A percentile compares a stretch with the other conserved stretches of the same genome.
Evolutionary conservation across 2,329 filamentous ascomycete genomes (phyloP).

Genomic region (Monilinia polystroma): DNA sequence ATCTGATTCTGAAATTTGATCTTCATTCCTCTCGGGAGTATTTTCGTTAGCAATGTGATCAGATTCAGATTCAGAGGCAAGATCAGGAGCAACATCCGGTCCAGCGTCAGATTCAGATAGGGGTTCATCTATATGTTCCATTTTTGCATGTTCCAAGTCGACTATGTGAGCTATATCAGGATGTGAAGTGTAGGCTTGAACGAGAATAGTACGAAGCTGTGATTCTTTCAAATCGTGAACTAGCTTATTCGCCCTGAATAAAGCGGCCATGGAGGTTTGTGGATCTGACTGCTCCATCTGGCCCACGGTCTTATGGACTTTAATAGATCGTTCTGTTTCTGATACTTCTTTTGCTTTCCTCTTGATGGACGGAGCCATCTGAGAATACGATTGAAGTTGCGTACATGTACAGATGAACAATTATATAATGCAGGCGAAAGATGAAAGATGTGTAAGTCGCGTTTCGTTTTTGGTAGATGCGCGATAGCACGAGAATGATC

Average conservation of each 20-base stretch:
- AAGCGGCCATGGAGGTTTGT: conserved; percentile 8
- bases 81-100: neutral
- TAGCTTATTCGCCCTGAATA: conserved; percentile 21
- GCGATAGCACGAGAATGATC: conserved; percentile 8
- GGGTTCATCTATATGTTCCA: conserved; percentile 5
- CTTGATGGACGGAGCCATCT: neutral
- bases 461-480: neutral
- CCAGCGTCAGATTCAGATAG: neutral
- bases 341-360: conserved; percentile 13
- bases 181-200: conserved; percentile 20
- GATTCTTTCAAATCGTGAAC: conserved; percentile 21
- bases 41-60: neutral
- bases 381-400: neutral
- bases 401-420: neutral
- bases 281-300: conserved; percentile 1
- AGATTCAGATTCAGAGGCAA: neutral
- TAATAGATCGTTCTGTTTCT: neutral
- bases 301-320: neutral
- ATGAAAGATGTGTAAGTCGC: conserved; percentile 4
- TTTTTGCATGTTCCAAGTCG: conserved; percentile 20
- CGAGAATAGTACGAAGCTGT: conserved; percentile 19
- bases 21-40: neutral
- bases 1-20: neutral
- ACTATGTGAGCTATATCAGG: conserved; percentile 11
- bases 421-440: neutral